Percentiles rank a stretch among this genome's conserved stretches.
phyloP scores from a whole-genome alignment of 148 eudicot species.

The Heliamphora exappendiculata region DNA sequence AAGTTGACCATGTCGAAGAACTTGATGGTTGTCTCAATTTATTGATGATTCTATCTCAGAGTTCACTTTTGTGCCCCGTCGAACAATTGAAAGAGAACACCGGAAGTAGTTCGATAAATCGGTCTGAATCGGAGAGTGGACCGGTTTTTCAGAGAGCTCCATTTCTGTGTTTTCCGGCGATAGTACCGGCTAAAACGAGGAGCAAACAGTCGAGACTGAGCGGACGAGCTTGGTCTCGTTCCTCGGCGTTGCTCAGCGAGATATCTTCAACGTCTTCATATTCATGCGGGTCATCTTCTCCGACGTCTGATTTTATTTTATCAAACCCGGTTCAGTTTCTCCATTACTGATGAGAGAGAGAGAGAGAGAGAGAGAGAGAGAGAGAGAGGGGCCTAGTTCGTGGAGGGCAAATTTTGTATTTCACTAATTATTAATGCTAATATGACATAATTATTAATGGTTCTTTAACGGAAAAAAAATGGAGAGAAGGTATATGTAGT shows the following conservation, averaged over 20 bases:
- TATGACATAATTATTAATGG: too few species aligned
- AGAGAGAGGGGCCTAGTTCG: too few species aligned
- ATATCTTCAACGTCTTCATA: constrained; percentile 37
- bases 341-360: too few species aligned
- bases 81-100: constrained; percentile 20
- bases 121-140: constrained; percentile 27
- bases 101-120: constrained; percentile 23
- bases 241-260: constrained; percentile 33
- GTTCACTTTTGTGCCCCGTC: constrained; percentile 39
- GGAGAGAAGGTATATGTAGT: too few species aligned
- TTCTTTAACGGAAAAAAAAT: too few species aligned
- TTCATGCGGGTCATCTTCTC: constrained; percentile 28
- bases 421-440: too few species aligned
- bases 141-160: constrained; percentile 16
- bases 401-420: too few species aligned
- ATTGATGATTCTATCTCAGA: constrained; percentile 78
- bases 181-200: constrained; percentile 54
- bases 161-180: constrained; percentile 29
- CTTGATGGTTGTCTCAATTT: constrained; percentile 78
- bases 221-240: constrained; percentile 30
- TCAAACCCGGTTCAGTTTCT: constrained; percentile 22
- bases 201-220: constrained; percentile 43
- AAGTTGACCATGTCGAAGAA: constrained; percentile 71
- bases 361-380: too few species aligned
- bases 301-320: constrained; percentile 23